A percentile compares a stretch with the other conserved stretches of the same genome.
These are phyloP conservation scores for Apiotrichum porosum DNA, from an alignment of 1,284 basidiomycete genomes.

Conservation along the genomic window DNA sequence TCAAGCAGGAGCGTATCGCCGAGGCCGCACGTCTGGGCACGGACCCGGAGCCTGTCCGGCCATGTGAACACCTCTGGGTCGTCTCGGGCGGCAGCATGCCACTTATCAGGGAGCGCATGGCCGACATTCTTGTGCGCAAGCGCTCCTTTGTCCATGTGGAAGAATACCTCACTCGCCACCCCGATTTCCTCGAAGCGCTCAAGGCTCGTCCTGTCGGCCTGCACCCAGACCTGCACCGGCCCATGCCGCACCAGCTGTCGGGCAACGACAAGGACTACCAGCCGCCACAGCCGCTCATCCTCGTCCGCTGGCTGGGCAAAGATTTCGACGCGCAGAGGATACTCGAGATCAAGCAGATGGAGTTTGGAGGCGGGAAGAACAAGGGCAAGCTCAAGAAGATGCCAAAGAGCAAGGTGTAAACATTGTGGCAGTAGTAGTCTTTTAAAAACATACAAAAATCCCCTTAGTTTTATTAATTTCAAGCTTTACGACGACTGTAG, in stretches of 20 bases:
- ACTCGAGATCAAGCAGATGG: constrained; percentile 46
- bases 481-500: too few relatives aligned
- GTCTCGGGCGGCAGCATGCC: constrained; percentile 43
- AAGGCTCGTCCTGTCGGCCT: constrained; percentile 42
- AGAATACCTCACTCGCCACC: constrained; percentile 48
- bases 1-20: constrained; percentile 30
- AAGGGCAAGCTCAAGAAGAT: constrained; percentile 40
- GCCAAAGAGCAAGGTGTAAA: constrained; percentile 9
- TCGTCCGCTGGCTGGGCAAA: constrained; percentile 45
- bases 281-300: constrained; percentile 34
- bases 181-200: constrained; percentile 39
- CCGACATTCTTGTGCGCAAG: constrained; percentile 44
- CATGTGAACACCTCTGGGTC: constrained; percentile 48
- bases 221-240: constrained; percentile 39
- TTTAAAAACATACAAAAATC: too few relatives aligned
- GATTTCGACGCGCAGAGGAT: constrained; percentile 43
- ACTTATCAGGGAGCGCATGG: constrained; percentile 43
- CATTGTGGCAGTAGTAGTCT: too few relatives aligned
- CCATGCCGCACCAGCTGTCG: constrained; percentile 11
- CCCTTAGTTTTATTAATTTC: too few relatives aligned
- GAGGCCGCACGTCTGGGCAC: constrained; percentile 15
- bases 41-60: constrained; percentile 29
- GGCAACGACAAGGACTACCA: constrained; percentile 14
- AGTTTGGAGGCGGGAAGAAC: constrained; percentile 43
- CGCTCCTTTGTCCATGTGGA: constrained; percentile 47